phyloP scores from a whole-genome alignment of 2,329 filamentous ascomycete species.

The Phyllosticta ampelicida region DNA sequence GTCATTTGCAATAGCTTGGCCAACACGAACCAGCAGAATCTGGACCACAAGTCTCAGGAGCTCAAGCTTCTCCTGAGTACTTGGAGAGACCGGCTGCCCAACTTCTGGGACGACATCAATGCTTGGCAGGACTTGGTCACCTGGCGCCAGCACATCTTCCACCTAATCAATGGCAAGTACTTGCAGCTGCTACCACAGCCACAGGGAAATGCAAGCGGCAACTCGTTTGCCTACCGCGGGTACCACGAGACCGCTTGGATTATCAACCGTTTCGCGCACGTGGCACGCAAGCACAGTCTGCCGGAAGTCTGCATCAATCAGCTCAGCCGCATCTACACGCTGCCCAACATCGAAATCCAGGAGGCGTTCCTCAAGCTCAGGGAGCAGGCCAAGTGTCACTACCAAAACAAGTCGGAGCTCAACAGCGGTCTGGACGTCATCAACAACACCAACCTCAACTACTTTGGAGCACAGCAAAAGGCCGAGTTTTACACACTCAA shows the following conservation, averaged over 20 bases:
- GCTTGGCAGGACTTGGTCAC: slow-evolving; percentile 99
- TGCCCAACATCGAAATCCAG: slow-evolving; percentile 99
- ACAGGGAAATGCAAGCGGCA: slow-evolving; percentile 71
- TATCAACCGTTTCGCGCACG: slow-evolving; percentile 96
- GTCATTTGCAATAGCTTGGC: slow-evolving; percentile 89
- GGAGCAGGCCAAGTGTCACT: slow-evolving; percentile 98
- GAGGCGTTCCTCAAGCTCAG: slow-evolving; percentile 95
- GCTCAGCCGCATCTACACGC: slow-evolving; percentile 92
- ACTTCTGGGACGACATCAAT: slow-evolving; percentile 99
- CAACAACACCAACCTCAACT: slow-evolving; percentile 98
- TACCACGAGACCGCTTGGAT: slow-evolving; percentile 99
- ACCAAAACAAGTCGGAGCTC: slow-evolving; percentile 87
- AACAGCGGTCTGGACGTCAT: slow-evolving; percentile 93
- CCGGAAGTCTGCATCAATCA: slow-evolving; percentile 97
- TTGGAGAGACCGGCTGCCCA: slow-evolving; percentile 91
- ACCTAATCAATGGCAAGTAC: slow-evolving; percentile 91
- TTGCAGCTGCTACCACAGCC: slow-evolving; percentile 71
- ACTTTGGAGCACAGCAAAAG: slow-evolving; percentile 92
- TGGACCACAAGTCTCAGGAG: slow-evolving; percentile 91
- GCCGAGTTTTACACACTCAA: slow-evolving; percentile 98
- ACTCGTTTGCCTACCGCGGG: slow-evolving; percentile 90
- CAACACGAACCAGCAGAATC: slow-evolving; percentile 69
- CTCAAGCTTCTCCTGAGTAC: slow-evolving; percentile 86
- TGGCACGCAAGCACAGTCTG: slow-evolving; percentile 91
- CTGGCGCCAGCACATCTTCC: slow-evolving; percentile 98